These are phyloP conservation scores for Pythium graminicola DNA, from an alignment of 352 stramenopile species.

Conservation along the genomic window DNA sequence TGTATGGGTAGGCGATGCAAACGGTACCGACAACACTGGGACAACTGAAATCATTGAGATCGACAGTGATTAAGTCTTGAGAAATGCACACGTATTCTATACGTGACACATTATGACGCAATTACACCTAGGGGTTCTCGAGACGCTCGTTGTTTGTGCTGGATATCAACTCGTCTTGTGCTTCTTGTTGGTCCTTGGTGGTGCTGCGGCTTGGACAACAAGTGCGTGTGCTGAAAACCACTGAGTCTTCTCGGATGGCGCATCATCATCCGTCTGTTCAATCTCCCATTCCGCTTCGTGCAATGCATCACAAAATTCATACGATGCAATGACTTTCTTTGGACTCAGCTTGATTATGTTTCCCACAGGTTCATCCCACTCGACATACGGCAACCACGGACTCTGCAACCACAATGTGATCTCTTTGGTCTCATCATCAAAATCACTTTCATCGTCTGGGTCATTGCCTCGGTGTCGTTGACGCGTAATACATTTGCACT, in stretches of 20 bases:
- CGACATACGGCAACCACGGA: constrained; percentile 1
- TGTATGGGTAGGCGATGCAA: background rate
- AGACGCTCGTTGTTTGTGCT: background rate
- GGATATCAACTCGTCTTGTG: background rate
- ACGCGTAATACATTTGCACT: background rate
- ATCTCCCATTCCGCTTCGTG: background rate
- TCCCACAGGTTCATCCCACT: background rate
- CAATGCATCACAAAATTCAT: background rate
- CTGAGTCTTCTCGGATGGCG: constrained; percentile 1
- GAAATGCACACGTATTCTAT: background rate
- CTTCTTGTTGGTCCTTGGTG: background rate
- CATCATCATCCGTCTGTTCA: background rate
- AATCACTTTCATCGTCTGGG: background rate
- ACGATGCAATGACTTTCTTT: background rate
- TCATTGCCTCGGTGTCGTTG: no score
- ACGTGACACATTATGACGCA: background rate
- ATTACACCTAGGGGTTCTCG: no score
- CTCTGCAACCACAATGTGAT: background rate
- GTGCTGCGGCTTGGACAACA: background rate
- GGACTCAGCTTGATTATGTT: background rate
- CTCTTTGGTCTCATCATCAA: background rate
- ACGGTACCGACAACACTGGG: background rate
- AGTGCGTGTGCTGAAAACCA: background rate
- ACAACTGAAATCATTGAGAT: constrained; percentile 4
- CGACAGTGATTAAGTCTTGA: constrained; percentile 2